A percentile compares a stretch with the other conserved stretches of the same genome.
These are phyloP conservation scores for Leishmania braziliensis DNA, from an alignment of 208 protist genomes.

Conservation along the genomic window DNA sequence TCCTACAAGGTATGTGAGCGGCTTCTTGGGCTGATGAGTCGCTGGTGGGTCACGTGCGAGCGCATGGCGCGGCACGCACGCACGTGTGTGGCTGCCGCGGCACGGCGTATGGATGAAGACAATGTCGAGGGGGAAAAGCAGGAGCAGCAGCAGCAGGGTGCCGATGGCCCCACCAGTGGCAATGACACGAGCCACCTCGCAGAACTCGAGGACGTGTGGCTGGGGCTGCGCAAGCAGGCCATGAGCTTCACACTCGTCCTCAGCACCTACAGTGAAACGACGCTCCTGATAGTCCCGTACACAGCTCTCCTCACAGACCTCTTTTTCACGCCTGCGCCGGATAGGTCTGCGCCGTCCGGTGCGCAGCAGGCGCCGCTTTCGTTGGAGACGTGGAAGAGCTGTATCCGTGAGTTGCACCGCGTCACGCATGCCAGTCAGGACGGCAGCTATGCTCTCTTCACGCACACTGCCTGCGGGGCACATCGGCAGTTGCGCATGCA, in stretches of 20 bases:
- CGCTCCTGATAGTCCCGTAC: constrained; percentile 25
- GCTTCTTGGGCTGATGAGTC: constrained; percentile 9
- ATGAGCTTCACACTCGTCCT: constrained; percentile 12
- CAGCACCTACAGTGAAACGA: constrained; percentile 22
- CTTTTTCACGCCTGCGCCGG: constrained; percentile 6
- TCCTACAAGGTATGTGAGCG: constrained; percentile 14
- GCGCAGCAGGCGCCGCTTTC: background rate
- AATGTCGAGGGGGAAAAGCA: background rate
- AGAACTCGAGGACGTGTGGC: constrained; percentile 20
- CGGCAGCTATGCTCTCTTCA: constrained; percentile 6
- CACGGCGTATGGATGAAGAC: background rate
- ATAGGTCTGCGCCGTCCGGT: background rate
- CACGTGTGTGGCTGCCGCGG: background rate
- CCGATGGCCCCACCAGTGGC: background rate
- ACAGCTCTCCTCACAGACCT: constrained; percentile 11
- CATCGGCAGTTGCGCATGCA: constrained; percentile 3
- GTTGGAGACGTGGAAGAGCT: constrained; percentile 19
- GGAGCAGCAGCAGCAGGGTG: background rate
- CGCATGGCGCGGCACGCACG: background rate
- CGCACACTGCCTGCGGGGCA: background rate
- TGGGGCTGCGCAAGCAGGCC: constrained; percentile 15
- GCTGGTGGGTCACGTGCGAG: constrained; percentile 24
- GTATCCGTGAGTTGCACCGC: constrained; percentile 23
- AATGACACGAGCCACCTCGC: background rate
- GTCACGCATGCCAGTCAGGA: constrained; percentile 3